Evolutionary conservation across 768 basidiomycete species (phyloP), one percentile per base, ranked within the genome.

Genomic region (Tricholoma flavovirens): DNA sequence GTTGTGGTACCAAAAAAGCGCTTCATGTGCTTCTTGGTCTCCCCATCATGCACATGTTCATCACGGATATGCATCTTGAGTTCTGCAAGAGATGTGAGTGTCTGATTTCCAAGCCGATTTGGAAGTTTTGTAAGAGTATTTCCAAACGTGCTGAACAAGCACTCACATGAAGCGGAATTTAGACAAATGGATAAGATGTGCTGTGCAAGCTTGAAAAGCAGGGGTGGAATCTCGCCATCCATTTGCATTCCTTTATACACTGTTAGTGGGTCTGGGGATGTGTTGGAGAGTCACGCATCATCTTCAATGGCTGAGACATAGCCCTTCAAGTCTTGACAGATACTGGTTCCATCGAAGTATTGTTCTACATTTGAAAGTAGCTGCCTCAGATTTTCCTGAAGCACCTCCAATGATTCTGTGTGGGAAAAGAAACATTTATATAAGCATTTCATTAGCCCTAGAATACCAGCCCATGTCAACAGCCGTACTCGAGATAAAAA

Each of bases 131-230:
- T 29, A 8, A 29, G 29, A 29, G 29, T 29, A 29, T 29, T 29
- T n/a, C n/a, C n/a, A n/a, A n/a, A n/a, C n/a, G n/a, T n/a, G n/a
- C n/a, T n/a, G n/a, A n/a, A n/a, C n/a, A 71, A 61, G 5, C 61
- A 53, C 54, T 71, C 64, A 22, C 67, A 67, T 24, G 69, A 69
- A 17, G 70, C 69, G 4, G 69, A 72, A 53, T 70, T 72, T 17
- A 65, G 60, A 33, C 51, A 62, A 19, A 71, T 62, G 12, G 65
- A 63, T 10, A 68, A 56, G 8, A 67, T 49, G 15, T 49, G 55
- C 11, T 54, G 30, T 14, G 65, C 65, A 50, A 71, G 58, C 29
- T 29, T 29, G 29, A 29, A 29, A 29, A 29, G 29, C 29, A 8
- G 29, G 29, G 29, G 29, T 29, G 32, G 29, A 26, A 17, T 11